A percentile compares a stretch with the other conserved stretches of the same genome.
These are phyloP conservation scores for Fusarium nematophilum DNA, from an alignment of 2,329 filamentous ascomycete genomes.

Conservation along the genomic window DNA sequence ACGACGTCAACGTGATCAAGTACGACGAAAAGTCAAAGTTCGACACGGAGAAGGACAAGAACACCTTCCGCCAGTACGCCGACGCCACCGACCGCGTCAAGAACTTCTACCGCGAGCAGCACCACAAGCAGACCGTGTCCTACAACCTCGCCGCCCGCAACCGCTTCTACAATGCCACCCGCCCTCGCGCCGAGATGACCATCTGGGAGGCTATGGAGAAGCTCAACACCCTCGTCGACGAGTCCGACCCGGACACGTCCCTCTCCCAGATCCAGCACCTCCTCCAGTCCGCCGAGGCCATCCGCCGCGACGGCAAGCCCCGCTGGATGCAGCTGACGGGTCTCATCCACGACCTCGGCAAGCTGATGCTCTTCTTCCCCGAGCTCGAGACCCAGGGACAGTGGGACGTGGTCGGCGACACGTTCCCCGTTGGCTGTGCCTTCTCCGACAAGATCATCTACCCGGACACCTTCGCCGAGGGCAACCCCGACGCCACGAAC, in stretches of 20 bases:
- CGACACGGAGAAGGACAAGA: slow-evolving; percentile 81
- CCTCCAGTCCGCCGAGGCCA: slow-evolving; percentile 88
- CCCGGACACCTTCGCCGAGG: slow-evolving; percentile 74
- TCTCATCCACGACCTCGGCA: slow-evolving; percentile 83
- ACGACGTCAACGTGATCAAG: slow-evolving; percentile 67
- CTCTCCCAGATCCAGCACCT: slow-evolving; percentile 92
- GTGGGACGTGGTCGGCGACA: slow-evolving; percentile 94
- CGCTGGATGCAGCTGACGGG: slow-evolving; percentile 85
- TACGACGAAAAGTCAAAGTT: slow-evolving; percentile 70
- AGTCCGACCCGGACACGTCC: slow-evolving; percentile 89
- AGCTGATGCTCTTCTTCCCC: slow-evolving; percentile 83
- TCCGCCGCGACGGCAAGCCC: slow-evolving; percentile 85
- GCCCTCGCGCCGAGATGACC: slow-evolving; percentile 76
- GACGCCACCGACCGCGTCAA: slow-evolving; percentile 86
- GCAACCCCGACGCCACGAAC: slow-evolving; percentile 80
- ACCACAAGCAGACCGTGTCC: slow-evolving; percentile 78
- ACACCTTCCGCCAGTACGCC: slow-evolving; percentile 84
- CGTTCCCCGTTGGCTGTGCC: slow-evolving; percentile 81
- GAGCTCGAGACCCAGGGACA: slow-evolving; percentile 75
- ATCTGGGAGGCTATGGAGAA: slow-evolving; percentile 95
- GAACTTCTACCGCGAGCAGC: slow-evolving; percentile 83
- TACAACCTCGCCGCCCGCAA: slow-evolving; percentile 86
- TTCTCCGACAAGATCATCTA: slow-evolving; percentile 85
- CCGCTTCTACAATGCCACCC: slow-evolving; percentile 66
- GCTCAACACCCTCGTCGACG: slow-evolving; percentile 89